Base-by-base conservation (phyloP, 176 grass and related monocot species). In the Lolium perenne region DNA sequence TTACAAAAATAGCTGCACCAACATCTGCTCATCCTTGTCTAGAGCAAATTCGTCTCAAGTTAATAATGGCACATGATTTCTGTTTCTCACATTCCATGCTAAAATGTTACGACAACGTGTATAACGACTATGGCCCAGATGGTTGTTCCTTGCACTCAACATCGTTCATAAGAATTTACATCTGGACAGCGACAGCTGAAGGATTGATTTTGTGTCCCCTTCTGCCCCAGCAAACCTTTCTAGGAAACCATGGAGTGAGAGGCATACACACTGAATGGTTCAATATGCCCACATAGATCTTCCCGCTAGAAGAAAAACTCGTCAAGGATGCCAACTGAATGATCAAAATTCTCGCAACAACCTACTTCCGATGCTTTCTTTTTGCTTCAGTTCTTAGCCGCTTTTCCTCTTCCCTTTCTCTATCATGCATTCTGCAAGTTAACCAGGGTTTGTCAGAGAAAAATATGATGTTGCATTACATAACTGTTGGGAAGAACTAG, bases 361-460 rank as follows among this genome's bases (percentile, higher is more conserved):
- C 76, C 77, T 95, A 99, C 80, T 98, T 98, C 68, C 94, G 90
- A 80, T 99, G 97, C 55, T 99, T 99, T 78, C 92, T 94, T 90
- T 94, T 99, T 71, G 90, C 71, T 86, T 99, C 97, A 53, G 88
- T 40, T 91, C 97, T 99, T 86, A 84, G 69, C 7, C 94, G 85
- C 86, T 93, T 99, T 62, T 97, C 97, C 71, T 99, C 97, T 80
- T 99, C 97, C 89, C 92, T 92, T 78, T 99, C 97, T 89, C 94
- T 90, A 70, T 99, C 97, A 60, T 94, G 88, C n/a, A 75, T 71
- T 88, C 97, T 99, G 82, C 81, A 81, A 64, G 84, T 72, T 80
- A 70, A 86, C 16, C 26, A 61, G 88, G 86, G 55, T 61, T 84
- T 46, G 46, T 82, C 76, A 84, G 15, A 79, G 38, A 47, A 54